Percentiles rank a stretch among this genome's conserved stretches.
Evolutionary conservation across 2,329 filamentous ascomycete genomes (phyloP).

Genomic region (Aureobasidium pullulans): DNA sequence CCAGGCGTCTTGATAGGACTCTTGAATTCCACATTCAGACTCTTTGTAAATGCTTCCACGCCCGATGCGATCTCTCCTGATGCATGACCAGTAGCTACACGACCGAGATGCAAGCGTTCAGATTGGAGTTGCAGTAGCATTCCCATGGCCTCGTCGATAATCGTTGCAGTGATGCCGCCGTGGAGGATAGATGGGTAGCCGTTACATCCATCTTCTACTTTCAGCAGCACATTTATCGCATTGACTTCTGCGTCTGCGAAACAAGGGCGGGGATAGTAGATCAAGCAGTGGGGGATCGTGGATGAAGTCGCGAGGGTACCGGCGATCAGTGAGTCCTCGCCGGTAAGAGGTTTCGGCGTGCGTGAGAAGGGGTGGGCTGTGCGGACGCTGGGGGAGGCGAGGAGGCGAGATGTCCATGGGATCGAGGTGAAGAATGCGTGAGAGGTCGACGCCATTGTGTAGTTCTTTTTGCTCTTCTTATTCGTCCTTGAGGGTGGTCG

Average conservation of each 20-base stretch:
- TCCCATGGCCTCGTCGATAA: conserved; percentile 55
- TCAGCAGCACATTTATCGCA: conserved; percentile 33
- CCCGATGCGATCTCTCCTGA: conserved; percentile 20
- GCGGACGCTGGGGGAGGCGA: conserved; percentile 30
- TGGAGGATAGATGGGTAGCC: conserved; percentile 48
- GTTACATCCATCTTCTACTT: conserved; percentile 47
- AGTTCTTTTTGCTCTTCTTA: not conserved
- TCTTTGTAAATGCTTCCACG: conserved; percentile 40
- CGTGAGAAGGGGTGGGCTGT: conserved; percentile 33
- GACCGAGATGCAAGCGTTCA: conserved; percentile 19
- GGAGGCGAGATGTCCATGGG: conserved; percentile 25
- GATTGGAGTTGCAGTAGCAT: conserved; percentile 41
- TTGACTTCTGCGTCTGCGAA: conserved; percentile 24
- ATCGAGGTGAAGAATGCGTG: conserved; percentile 23
- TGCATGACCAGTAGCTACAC: conserved; percentile 16
- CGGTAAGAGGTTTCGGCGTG: conserved; percentile 27
- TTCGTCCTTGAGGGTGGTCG: not conserved
- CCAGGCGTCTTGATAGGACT: conserved; percentile 46
- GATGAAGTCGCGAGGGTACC: conserved; percentile 44
- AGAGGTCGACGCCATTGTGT: not conserved
- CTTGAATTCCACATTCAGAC: conserved; percentile 50
- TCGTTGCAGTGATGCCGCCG: conserved; percentile 49
- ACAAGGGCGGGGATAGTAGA: conserved; percentile 34
- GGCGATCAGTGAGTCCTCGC: conserved; percentile 47
- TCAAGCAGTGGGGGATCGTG: conserved; percentile 42